Evolutionary conservation across 108 stramenopile genomes (phyloP).

Genomic region (Bacterosira constricta): DNA sequence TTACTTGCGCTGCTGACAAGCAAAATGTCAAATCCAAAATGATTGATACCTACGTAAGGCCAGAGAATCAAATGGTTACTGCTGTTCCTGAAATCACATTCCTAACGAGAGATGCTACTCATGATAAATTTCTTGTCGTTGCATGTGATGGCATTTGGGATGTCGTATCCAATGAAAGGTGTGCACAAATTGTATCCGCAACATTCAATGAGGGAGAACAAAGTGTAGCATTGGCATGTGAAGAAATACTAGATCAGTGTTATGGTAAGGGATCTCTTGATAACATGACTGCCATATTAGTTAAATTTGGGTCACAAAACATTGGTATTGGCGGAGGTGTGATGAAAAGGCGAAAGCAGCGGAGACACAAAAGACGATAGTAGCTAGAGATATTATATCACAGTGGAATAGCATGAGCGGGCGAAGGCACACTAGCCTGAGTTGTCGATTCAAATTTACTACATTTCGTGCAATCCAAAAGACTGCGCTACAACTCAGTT

Average conservation of each 20-base stretch:
- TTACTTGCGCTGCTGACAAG: neutral
- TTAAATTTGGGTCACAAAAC: slow-evolving; percentile 23
- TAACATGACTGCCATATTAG: slow-evolving; percentile 69
- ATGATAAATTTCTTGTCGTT: slow-evolving; percentile 86
- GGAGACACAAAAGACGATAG: too few species aligned
- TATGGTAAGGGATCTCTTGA: slow-evolving; percentile 70
- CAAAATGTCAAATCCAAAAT: slow-evolving; percentile 35
- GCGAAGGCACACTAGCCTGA: too few species aligned
- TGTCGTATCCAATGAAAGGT: slow-evolving; percentile 80
- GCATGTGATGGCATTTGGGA: slow-evolving; percentile 98
- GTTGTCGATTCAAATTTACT: too few species aligned
- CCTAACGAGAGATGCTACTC: slow-evolving; percentile 45
- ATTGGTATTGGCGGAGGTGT: slow-evolving; percentile 42
- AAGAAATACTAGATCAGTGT: slow-evolving; percentile 78
- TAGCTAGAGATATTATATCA: too few species aligned
- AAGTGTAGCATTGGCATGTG: slow-evolving; percentile 67
- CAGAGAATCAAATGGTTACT: slow-evolving; percentile 84
- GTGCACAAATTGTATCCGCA: slow-evolving; percentile 72
- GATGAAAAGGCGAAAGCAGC: slow-evolving; percentile 19
- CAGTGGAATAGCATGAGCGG: too few species aligned
- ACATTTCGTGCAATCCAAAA: too few species aligned
- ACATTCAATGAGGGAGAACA: slow-evolving; percentile 65
- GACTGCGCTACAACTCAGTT: too few species aligned
- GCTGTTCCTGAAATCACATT: slow-evolving; percentile 74
- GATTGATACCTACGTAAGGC: slow-evolving; percentile 35